Percentiles rank a stretch among this genome's conserved stretches.
Conservation (phyloP, 805 yeast species). For the Wickerhamomyces queroliae region DNA sequence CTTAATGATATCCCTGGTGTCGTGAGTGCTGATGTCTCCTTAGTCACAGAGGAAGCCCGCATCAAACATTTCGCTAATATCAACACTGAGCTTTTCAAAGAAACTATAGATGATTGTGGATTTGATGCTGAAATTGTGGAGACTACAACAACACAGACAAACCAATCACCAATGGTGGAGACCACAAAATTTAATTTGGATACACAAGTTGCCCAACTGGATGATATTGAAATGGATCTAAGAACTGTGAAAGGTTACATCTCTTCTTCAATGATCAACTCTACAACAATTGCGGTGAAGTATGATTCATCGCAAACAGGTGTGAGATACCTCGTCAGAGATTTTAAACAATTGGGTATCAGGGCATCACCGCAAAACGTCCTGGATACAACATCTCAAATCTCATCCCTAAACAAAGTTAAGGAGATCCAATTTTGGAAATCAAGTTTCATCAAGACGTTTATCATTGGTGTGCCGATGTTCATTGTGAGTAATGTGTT, state of each 20-base stretch:
- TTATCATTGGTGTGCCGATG: constrained; percentile 60
- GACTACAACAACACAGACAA: neutral
- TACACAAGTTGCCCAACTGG: constrained; percentile 5
- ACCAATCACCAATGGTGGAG: constrained; percentile 1
- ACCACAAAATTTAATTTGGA: constrained; percentile 9
- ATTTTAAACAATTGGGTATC: constrained; percentile 46
- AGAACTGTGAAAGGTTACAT: constrained; percentile 39
- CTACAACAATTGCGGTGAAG: constrained; percentile 25
- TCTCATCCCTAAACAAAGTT: constrained; percentile 58
- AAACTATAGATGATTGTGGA: constrained; percentile 70
- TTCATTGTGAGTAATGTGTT: constrained; percentile 40
- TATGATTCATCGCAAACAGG: constrained; percentile 53
- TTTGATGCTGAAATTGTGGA: constrained; percentile 44
- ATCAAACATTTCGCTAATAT: constrained; percentile 40
- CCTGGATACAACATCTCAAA: constrained; percentile 61
- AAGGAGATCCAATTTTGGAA: constrained; percentile 76
- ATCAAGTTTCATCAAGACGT: constrained; percentile 42
- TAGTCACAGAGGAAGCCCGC: constrained; percentile 68
- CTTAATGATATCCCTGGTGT: constrained; percentile 48
- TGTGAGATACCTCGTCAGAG: constrained; percentile 52
- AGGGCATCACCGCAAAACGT: constrained; percentile 40
- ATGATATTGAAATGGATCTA: constrained; percentile 39
- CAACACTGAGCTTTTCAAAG: constrained; percentile 30
- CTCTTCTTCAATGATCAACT: constrained; percentile 24
- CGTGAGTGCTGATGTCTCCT: constrained; percentile 52